Base-by-base conservation (phyloP, 352 stramenopile species). In the Globisporangium paroecandrum region DNA sequence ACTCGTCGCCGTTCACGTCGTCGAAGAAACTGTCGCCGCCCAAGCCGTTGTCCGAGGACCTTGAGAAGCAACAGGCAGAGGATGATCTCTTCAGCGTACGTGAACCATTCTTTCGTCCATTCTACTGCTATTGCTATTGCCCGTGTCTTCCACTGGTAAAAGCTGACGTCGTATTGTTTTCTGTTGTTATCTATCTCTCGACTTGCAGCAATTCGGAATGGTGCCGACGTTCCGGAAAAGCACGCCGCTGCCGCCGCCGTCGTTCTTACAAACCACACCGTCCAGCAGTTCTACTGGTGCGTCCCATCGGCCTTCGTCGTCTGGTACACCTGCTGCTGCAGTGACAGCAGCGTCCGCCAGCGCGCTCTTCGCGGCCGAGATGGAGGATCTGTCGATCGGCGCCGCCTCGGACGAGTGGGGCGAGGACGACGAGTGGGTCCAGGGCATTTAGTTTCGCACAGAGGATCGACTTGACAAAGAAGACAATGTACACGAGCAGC, bases 1-100 rank as follows among this genome's bases (percentile, higher is more conserved):
- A 74, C 56, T 66, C 38, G 32, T 71, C 70, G 34, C 59, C 25
- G 43, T 64, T 57, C 13, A 63, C 38, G 70, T 72, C 68, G 41
- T 64, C 69, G 41, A 58, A 62, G 41, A 25, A 47, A n/a, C 43
- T 51, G 18, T 38, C 56, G 46, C 43, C 58, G n/a, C 9, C 27
- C 51, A 66, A 69, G 24, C 49, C 43, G 29, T 43, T 36, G 38
- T 38, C 74, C 29, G 61, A 54, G 49, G 77, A 81, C 24, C 73
- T 70, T 10, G 75, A 84, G 58, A 79, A 69, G 46, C 70, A 51
- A 10, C 43, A 85, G 41, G 69, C 64, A 3, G 78, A 80, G 25
- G 80, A 91, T 49, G 84, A 94, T 58, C 73, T 94, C 46, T 94
- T 94, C 68, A 94, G 83, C 60, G 86, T 94, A 89, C 68, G 82